Evolutionary conservation across 1,284 basidiomycete genomes (phyloP), one percentile per base, ranked within the genome.

Genomic region (Phlebopus sp.): DNA sequence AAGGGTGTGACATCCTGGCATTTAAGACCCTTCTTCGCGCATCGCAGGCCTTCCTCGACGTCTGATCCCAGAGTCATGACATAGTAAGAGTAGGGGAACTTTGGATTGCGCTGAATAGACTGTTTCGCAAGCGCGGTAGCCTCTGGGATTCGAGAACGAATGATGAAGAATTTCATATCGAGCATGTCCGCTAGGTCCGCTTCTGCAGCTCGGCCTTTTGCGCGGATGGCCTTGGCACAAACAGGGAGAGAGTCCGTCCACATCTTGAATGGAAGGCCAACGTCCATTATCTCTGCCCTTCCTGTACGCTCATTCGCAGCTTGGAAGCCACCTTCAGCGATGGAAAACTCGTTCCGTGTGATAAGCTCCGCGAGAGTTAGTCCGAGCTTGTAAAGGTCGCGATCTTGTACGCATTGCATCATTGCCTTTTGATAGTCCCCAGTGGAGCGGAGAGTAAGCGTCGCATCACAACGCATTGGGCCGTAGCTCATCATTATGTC

Each of bases 81-180:
- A 52, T 82, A 82, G 53, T 81, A 78, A 56, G 74, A 80, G 59
- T 82, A 83, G 1, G 77, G 77, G 13, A 75, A 67, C 14, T 76
- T 67, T 2, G 81, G 79, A 51, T 74, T 79, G 29, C 80, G 75
- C 49, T 72, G 59, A 21, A 83, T 62, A 1, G 68, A 71, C 30
- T 69, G 68, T 45, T 71, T 67, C 1, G 76, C 78, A 7, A 75
- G 53, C 13, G 60, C 58, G 30, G 76, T 64, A 1, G 76, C 77
- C 25, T 78, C 73, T 0, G 66, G 59, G 27, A 76, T 65, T 23
- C 71, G 70, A 25, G 68, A 64, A 46, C 67, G 69, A 61, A 77
- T 73, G 58, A 83, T 74, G 42, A 63, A 55, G 55, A 66, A 77
- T 58, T 84, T 84, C 64, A 83, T 75, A 25, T 83, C 79, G 19